phyloP scores from a whole-genome alignment of 192 early-diverging fungal genomes.

The Kappamyces sp. region DNA sequence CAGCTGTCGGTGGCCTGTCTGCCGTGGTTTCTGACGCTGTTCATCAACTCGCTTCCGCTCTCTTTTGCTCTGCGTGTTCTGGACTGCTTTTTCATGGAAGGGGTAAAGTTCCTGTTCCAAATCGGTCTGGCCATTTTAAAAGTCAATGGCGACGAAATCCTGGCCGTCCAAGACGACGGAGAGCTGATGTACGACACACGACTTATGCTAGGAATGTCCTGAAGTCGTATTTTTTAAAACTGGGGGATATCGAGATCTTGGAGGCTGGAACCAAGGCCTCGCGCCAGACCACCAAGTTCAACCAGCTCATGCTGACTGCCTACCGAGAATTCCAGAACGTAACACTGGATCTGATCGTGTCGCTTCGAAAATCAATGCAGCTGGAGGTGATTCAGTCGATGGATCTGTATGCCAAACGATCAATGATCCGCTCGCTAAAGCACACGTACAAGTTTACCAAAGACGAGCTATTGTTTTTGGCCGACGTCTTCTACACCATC shows the following conservation, averaged over 20 bases:
- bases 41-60: constrained; percentile 94
- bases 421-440: constrained; percentile 73
- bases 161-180: constrained; percentile 53
- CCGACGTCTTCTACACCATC: constrained; percentile 81
- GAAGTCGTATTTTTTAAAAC: constrained; percentile 76
- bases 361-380: constrained; percentile 76
- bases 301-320: constrained; percentile 81
- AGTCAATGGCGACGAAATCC: constrained; percentile 66
- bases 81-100: constrained; percentile 98
- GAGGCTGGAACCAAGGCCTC: constrained; percentile 20
- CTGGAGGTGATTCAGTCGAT: constrained; percentile 88
- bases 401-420: constrained; percentile 87
- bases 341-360: constrained; percentile 65
- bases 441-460: constrained; percentile 72
- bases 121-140: constrained; percentile 87
- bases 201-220: constrained; percentile 66
- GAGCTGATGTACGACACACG: constrained; percentile 41
- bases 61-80: constrained; percentile 80
- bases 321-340: constrained; percentile 86
- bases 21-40: constrained; percentile 96
- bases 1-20: constrained; percentile 94
- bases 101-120: constrained; percentile 91
- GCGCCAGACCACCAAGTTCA: constrained; percentile 59
- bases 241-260: constrained; percentile 62
- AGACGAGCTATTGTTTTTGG: constrained; percentile 80